Evolutionary conservation across 2,329 filamentous ascomycete genomes (phyloP).

Genomic region (Albophoma yamanashiensis): DNA sequence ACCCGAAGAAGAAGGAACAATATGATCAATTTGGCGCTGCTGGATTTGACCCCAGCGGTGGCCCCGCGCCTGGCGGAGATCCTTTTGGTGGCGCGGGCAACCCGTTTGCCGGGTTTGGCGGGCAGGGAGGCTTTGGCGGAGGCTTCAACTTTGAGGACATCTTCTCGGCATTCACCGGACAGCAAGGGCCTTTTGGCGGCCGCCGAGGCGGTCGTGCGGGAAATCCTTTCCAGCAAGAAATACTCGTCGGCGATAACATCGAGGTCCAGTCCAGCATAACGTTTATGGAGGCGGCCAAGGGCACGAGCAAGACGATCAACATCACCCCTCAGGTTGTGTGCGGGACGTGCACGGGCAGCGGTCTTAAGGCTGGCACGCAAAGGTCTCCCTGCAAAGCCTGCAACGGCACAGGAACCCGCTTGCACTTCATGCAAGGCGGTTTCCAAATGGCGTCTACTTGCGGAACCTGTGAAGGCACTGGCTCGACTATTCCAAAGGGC

Average conservation of each 20-base stretch:
- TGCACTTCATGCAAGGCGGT: slow-evolving; percentile 83
- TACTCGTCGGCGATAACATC: slow-evolving; percentile 90
- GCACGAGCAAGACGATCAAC: slow-evolving; percentile 75
- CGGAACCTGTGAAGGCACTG: slow-evolving; percentile 67
- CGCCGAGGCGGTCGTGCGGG: slow-evolving; percentile 34
- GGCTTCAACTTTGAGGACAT: slow-evolving; percentile 96
- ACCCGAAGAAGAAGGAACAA: slow-evolving; percentile 84
- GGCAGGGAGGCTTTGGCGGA: slow-evolving; percentile 58
- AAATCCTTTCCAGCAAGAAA: slow-evolving; percentile 64
- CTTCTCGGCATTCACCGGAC: slow-evolving; percentile 72
- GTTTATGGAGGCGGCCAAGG: slow-evolving; percentile 94
- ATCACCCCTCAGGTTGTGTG: slow-evolving; percentile 77
- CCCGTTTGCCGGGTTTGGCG: slow-evolving; percentile 48
- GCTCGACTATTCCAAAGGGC: slow-evolving; percentile 64
- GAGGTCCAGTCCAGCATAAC: slow-evolving; percentile 88
- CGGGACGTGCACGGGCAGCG: slow-evolving; percentile 71
- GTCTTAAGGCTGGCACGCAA: slow-evolving; percentile 71
- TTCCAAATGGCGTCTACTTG: slow-evolving; percentile 97
- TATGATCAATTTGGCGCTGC: slow-evolving; percentile 86
- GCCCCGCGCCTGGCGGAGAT: slow-evolving; percentile 48
- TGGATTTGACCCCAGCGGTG: slow-evolving; percentile 71
- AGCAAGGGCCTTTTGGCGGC: slow-evolving; percentile 42
- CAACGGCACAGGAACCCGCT: slow-evolving; percentile 73
- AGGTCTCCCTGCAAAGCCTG: slow-evolving; percentile 67
- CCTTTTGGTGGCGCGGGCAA: slow-evolving; percentile 54